Evolutionary conservation across 2,329 filamentous ascomycete genomes (phyloP).

Genomic region (Taxawa tesnikishii): DNA sequence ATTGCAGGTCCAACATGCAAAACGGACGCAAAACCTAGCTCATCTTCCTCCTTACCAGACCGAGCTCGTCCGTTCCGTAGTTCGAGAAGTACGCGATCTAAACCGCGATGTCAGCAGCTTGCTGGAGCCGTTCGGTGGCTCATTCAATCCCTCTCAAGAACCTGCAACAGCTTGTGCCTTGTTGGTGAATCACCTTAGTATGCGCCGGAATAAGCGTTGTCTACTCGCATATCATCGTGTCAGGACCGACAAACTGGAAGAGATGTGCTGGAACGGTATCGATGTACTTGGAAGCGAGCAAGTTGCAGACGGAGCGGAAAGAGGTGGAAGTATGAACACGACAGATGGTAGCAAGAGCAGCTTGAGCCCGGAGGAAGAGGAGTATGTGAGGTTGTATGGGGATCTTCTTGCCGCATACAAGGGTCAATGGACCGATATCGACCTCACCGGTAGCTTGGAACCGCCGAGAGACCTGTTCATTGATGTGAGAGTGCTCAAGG

Average conservation of each 20-base stretch:
- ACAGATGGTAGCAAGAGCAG: slow-evolving; percentile 44
- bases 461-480: slow-evolving; percentile 95
- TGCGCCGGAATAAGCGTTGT: slow-evolving; percentile 93
- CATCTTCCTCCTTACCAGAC: slow-evolving; percentile 87
- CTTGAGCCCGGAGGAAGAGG: slow-evolving; percentile 89
- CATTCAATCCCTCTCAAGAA: slow-evolving; percentile 73
- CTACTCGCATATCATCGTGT: slow-evolving; percentile 88
- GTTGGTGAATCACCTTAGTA: slow-evolving; percentile 85
- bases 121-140: slow-evolving; percentile 66
- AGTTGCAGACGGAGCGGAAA: slow-evolving; percentile 34
- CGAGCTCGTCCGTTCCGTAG: slow-evolving; percentile 75
- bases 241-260: slow-evolving; percentile 80
- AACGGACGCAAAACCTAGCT: slow-evolving; percentile 76
- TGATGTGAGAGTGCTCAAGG: slow-evolving; percentile 88
- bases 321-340: slow-evolving; percentile 20
- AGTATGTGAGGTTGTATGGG: slow-evolving; percentile 84
- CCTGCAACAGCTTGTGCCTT: slow-evolving; percentile 78
- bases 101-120: slow-evolving; percentile 73
- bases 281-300: slow-evolving; percentile 62
- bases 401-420: slow-evolving; percentile 94
- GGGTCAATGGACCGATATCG: slow-evolving; percentile 95
- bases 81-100: slow-evolving; percentile 84
- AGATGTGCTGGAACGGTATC: slow-evolving; percentile 81
- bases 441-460: slow-evolving; percentile 85
- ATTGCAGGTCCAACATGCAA: slow-evolving; percentile 78